Base-by-base conservation (phyloP, 768 basidiomycete genomes). In the Collybia nuda region DNA sequence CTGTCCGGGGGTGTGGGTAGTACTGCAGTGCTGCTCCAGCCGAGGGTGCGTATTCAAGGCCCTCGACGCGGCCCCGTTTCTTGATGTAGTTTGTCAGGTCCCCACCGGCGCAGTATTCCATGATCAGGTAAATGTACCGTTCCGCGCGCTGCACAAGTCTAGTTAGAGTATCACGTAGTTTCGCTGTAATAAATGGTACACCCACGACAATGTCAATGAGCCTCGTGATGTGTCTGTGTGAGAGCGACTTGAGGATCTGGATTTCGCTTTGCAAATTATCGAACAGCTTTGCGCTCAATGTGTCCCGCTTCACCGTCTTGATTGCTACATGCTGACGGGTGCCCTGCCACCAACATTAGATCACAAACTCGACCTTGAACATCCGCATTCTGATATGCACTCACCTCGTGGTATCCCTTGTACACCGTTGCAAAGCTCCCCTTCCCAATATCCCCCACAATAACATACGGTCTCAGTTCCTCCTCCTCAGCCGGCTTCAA, bases 191-290 rank as follows among this genome's bases (percentile, higher is more conserved):
- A 37, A 32, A 39, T 53, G 29, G 44, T 21, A 12, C 14, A 61
- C 76, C 55, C 66, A 97, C 94, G 54, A 98, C 85, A 56, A 98
- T 95, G 65, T 98, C 93, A 47, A 94, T 84, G 22, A 99, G 75
- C 57, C 85, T 85, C 6, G 97, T 98, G 46, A 99, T 90, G 71
- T 98, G 93, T 38, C 90, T 77, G 68, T 99, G 94, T 4, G 87
- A 90, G 44, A 98, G 80, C 1, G 86, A 85, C 74, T 98, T 98
- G 60, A 98, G 82, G 55, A 99, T 98, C 55, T 93, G 86, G 51
- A 98, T 98, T 77, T 99, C 97, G 59, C 90, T 90, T 66, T 97
- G 93, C n/a, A 98, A 82, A 64, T 98, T 98, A 73, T 98, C 95
- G 51, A 98, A 85, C 15, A 98, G 81, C 70, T 98, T 99, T 12